Conservation (phyloP, 2,329 filamentous ascomycete species). For the Aureobasidium sp. region DNA sequence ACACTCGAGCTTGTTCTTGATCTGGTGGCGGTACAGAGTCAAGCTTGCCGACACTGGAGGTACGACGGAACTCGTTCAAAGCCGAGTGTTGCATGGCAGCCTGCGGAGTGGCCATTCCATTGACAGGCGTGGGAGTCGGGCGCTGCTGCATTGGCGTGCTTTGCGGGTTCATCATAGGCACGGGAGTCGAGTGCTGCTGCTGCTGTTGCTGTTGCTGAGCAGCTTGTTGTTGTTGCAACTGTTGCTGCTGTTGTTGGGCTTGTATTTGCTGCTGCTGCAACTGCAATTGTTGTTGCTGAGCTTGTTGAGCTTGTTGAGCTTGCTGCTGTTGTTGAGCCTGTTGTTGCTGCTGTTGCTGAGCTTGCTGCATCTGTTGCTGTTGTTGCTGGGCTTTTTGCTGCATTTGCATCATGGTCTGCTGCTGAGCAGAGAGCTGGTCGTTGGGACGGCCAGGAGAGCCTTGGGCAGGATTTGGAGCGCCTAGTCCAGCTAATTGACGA, state of each 20-base stretch:
- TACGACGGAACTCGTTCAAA: slow-evolving; percentile 28
- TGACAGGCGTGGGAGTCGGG: neutral
- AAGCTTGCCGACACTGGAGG: slow-evolving; percentile 17
- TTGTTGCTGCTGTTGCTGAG: slow-evolving; percentile 4
- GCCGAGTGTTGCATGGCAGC: slow-evolving; percentile 29
- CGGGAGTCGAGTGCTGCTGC: slow-evolving; percentile 2
- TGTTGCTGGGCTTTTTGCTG: slow-evolving; percentile 25
- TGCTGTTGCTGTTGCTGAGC: slow-evolving; percentile 5
- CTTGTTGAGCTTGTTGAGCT: slow-evolving; percentile 17
- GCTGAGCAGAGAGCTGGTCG: slow-evolving; percentile 14
- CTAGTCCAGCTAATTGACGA: slow-evolving; percentile 35
- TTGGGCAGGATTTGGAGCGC: slow-evolving; percentile 18
- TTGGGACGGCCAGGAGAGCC: slow-evolving; percentile 25
- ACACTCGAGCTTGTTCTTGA: slow-evolving; percentile 2
- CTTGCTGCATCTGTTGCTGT: slow-evolving; percentile 19
- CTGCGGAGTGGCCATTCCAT: slow-evolving; percentile 36
- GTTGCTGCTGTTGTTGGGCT: slow-evolving; percentile 2
- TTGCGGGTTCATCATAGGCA: slow-evolving; percentile 21
- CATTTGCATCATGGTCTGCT: slow-evolving; percentile 25
- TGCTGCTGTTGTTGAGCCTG: slow-evolving; percentile 18
- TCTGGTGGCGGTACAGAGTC: slow-evolving; percentile 14
- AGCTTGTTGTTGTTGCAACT: neutral
- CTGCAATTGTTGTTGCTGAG: slow-evolving; percentile 12
- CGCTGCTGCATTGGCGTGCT: slow-evolving; percentile 40
- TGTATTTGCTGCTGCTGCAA: slow-evolving; percentile 19